Conservation (phyloP, 1,284 basidiomycete genomes). For the Mrakiaceae sp. region DNA sequence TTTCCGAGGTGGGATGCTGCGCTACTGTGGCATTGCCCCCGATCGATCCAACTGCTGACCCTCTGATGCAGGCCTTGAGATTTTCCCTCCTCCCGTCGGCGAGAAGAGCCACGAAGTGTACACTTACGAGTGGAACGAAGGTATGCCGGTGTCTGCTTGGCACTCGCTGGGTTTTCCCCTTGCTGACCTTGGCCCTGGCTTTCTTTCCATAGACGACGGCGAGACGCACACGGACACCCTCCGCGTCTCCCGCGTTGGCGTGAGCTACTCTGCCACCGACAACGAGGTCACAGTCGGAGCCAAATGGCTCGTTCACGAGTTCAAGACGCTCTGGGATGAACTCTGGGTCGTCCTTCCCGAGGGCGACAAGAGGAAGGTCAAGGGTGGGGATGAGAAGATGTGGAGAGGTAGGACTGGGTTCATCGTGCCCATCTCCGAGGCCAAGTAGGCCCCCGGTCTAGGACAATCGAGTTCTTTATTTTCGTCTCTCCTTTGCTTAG, state of each 20-base stretch:
- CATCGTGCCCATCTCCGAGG: too few relatives aligned
- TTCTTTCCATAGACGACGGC: constrained; percentile 29
- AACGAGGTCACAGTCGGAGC: constrained; percentile 27
- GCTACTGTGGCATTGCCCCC: too few relatives aligned
- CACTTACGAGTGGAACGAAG: constrained; percentile 32
- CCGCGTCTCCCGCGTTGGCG: constrained; percentile 23
- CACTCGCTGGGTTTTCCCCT: too few relatives aligned
- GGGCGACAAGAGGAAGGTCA: constrained; percentile 23
- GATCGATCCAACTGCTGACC: too few relatives aligned
- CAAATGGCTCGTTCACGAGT: constrained; percentile 27
- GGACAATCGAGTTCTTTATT: too few relatives aligned
- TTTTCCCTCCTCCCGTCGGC: constrained; percentile 31
- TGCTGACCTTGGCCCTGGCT: too few relatives aligned
- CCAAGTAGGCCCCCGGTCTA: too few relatives aligned
- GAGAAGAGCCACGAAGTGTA: constrained; percentile 11
- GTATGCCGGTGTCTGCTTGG: too few relatives aligned
- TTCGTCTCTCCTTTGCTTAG: too few relatives aligned
- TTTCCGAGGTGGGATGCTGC: constrained; percentile 28
- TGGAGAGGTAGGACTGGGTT: not conserved
- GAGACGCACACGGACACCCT: constrained; percentile 29
- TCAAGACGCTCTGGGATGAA: constrained; percentile 33
- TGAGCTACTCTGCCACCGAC: constrained; percentile 22
- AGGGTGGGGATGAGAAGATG: not conserved
- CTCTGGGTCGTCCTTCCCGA: constrained; percentile 32
- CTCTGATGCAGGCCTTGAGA: constrained; percentile 20